phyloP scores from a whole-genome alignment of 2,329 filamentous ascomycete genomes.

The Fusarium nematophilum region DNA sequence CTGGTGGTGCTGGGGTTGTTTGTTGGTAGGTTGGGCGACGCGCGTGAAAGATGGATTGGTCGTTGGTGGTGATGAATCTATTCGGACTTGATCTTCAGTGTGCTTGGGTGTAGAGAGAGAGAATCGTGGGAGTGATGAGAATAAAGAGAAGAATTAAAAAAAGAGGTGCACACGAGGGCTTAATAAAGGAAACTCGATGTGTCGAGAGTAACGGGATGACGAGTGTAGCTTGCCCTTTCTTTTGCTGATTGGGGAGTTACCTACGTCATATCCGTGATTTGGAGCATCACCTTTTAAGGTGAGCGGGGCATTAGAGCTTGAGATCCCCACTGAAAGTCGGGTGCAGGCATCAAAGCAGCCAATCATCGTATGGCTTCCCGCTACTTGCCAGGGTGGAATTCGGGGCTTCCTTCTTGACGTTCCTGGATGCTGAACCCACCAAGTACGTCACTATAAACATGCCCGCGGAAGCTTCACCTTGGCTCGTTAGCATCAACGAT shows the following conservation, averaged over 20 bases:
- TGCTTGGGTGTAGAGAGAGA: constrained; percentile 17
- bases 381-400: constrained; percentile 30
- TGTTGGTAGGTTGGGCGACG: constrained; percentile 25
- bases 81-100: constrained; percentile 1
- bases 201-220: constrained; percentile 23
- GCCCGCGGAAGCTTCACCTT: constrained; percentile 2
- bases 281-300: constrained; percentile 30
- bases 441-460: constrained; percentile 39
- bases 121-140: constrained; percentile 32
- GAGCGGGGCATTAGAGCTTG: constrained; percentile 23
- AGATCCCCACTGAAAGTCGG: constrained; percentile 10
- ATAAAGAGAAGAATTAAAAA: constrained; percentile 21
- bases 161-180: constrained; percentile 24
- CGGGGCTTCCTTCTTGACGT: constrained; percentile 27
- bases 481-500: not conserved
- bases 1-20: constrained; percentile 27
- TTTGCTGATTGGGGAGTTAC: constrained; percentile 36
- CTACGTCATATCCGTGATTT: constrained; percentile 38
- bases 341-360: not conserved
- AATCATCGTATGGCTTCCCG: constrained; percentile 13
- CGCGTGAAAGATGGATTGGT: constrained; percentile 13
- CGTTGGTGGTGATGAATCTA: not conserved
- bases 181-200: constrained; percentile 40
- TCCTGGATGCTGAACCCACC: constrained; percentile 41
- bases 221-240: constrained; percentile 32